A percentile compares a stretch with the other conserved stretches of the same genome.
These are phyloP conservation scores for Penicillium hordei DNA, from an alignment of 2,329 filamentous ascomycete species.

Conservation along the genomic window DNA sequence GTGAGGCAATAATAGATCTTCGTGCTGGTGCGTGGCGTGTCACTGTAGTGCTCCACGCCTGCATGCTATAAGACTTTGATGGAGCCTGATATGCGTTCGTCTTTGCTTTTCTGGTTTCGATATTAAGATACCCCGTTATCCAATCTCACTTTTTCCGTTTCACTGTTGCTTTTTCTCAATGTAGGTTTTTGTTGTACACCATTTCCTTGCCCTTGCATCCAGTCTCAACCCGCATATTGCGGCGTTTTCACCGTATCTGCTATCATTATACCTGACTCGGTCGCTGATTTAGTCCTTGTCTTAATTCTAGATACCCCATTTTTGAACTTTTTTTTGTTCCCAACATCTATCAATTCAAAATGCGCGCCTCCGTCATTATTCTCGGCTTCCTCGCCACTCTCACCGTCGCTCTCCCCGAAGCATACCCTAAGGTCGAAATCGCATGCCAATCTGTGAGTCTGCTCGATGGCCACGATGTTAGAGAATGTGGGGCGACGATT, in stretches of 20 bases:
- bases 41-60: background rate
- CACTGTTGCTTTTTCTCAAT: background rate
- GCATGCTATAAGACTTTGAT: constrained; percentile 9
- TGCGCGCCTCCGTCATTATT: constrained; percentile 19
- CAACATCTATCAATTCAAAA: background rate
- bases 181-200: background rate
- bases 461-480: background rate
- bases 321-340: background rate
- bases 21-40: constrained; percentile 1
- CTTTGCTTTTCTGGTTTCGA: background rate
- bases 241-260: background rate
- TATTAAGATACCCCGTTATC: background rate
- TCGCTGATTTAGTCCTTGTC: background rate
- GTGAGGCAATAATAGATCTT: constrained; percentile 1
- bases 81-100: background rate
- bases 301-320: constrained; percentile 2
- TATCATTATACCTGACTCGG: background rate
- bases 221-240: background rate
- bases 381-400: constrained; percentile 16
- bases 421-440: constrained; percentile 9
- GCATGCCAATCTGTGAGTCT: constrained; percentile 6
- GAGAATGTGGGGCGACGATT: background rate
- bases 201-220: constrained; percentile 1
- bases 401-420: constrained; percentile 12
- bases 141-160: background rate